Evolutionary conservation across 2,329 filamentous ascomycete species (phyloP), one percentile per base, ranked within the genome.

Genomic region (Nemania bipapillata): DNA sequence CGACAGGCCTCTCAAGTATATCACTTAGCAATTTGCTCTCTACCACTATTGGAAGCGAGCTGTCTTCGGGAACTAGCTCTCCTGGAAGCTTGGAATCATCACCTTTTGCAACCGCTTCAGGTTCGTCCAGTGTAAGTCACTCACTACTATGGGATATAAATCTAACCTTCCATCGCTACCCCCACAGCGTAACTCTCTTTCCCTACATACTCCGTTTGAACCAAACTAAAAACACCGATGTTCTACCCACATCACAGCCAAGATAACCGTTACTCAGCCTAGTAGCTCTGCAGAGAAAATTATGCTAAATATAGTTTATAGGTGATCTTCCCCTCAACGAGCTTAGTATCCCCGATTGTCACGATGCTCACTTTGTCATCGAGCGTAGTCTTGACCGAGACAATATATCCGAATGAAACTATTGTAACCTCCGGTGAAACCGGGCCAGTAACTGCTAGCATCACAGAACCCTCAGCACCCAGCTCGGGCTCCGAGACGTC

Each of bases 381-480:
- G 6, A 71, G 72, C 3, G 30, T 61, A 17, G 53, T 68, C 3
- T 42, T 71, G 22, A 74, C 74, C 5, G 50, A 63, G 32, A 77
- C 74, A 3, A 67, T 75, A 30, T 70, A 64, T 20, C 60, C 62
- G n/a, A 73, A 63, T 35, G 68, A 66, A 30, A 74, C 73, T 5
- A 72, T 70, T 5, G 20, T 69, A 47, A 72, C 66, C 20, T 74
- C 74, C 20, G 76, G 70, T 61, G 72, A 64, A 56, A 70, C 59
- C 11, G 74, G 62, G 3, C 63, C 75, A 49, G 52, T 72, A n/a
- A 77, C 74, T 4, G 76, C 30, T 40, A 74, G 64, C 40, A 53
- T 9, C 32, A 28, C 72, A 7, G 62, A 24, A 12, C 67, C 69
- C 4, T 37, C 35, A 12, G 63, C 63, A 4, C 40, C 54, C 9